phyloP scores from a whole-genome alignment of 495 filamentous ascomycete species.

The Mycothermus thermophilus region DNA sequence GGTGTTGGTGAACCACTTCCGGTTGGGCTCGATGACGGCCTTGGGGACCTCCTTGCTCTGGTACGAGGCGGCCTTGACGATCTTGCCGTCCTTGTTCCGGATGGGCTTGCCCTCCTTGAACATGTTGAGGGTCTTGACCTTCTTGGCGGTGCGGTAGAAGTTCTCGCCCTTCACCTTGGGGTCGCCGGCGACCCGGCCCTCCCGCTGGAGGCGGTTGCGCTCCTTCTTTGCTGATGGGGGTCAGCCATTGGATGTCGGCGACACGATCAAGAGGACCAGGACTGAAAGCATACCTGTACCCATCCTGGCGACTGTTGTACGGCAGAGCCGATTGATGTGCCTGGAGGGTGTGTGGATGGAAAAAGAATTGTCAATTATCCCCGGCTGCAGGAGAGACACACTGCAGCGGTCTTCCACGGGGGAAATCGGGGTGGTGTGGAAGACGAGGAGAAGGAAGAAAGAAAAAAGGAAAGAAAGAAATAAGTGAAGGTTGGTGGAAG shows the following conservation, averaged over 20 bases:
- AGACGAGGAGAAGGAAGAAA: constrained; percentile 10
- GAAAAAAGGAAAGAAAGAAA: neutral
- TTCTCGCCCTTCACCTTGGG: constrained; percentile 81
- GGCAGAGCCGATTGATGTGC: constrained; percentile 3
- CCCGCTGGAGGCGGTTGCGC: constrained; percentile 54
- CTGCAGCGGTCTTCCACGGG: constrained; percentile 12
- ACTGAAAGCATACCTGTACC: constrained; percentile 43
- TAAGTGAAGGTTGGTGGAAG: neutral
- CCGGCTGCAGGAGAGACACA: constrained; percentile 12
- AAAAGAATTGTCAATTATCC: constrained; percentile 9
- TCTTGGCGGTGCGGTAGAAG: constrained; percentile 55
- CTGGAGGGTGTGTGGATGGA: neutral
- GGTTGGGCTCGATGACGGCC: constrained; percentile 83
- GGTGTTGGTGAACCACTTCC: constrained; percentile 56
- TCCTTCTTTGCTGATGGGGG: constrained; percentile 84
- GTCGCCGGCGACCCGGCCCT: constrained; percentile 74
- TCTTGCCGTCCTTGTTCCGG: constrained; percentile 56
- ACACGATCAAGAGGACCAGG: too few species aligned
- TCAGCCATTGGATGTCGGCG: too few species aligned
- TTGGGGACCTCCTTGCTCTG: constrained; percentile 60
- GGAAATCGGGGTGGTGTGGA: constrained; percentile 11
- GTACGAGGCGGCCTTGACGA: constrained; percentile 72
- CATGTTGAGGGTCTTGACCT: constrained; percentile 73
- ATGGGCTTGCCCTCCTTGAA: constrained; percentile 65
- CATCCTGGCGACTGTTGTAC: constrained; percentile 40